Percentiles rank a stretch among this genome's conserved stretches.
Evolutionary conservation across 1,284 basidiomycete species (phyloP).

Genomic region (Apiotrichum veenhuisii): DNA sequence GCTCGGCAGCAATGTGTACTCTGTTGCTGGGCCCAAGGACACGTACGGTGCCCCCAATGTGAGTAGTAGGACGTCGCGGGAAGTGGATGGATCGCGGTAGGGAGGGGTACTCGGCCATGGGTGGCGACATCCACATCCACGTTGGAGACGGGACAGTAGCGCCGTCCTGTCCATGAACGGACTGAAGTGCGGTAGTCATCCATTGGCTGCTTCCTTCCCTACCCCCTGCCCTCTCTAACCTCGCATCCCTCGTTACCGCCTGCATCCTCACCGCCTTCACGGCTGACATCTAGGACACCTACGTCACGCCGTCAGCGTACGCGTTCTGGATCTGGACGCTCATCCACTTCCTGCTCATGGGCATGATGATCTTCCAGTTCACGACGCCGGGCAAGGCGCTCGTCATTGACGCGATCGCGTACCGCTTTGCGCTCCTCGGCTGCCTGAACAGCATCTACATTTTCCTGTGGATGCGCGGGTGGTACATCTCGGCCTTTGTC

Average conservation of each 20-base stretch:
- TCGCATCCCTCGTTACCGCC: too few species aligned
- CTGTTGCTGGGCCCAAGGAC: constrained; percentile 66
- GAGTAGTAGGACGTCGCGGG: constrained; percentile 29
- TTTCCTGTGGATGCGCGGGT: constrained; percentile 63
- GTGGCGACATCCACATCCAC: too few species aligned
- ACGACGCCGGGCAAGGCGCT: constrained; percentile 62
- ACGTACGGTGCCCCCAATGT: constrained; percentile 48
- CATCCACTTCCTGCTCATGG: constrained; percentile 80
- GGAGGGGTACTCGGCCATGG: too few species aligned
- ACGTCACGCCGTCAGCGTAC: constrained; percentile 17
- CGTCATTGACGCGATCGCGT: constrained; percentile 78
- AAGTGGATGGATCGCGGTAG: too few species aligned
- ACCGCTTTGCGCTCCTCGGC: constrained; percentile 82
- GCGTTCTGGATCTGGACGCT: constrained; percentile 55
- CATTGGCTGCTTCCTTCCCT: too few species aligned
- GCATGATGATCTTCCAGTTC: constrained; percentile 87
- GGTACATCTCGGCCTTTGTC: constrained; percentile 76
- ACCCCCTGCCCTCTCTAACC: neutral
- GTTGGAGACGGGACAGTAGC: neutral
- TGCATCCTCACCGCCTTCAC: neutral
- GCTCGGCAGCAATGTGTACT: constrained; percentile 54
- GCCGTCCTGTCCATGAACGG: neutral
- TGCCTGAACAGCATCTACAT: constrained; percentile 82
- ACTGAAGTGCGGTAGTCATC: too few species aligned
- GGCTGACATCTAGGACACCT: constrained; percentile 13